Conservation (phyloP, 83 land plant species). For the Thuja plicata region DNA sequence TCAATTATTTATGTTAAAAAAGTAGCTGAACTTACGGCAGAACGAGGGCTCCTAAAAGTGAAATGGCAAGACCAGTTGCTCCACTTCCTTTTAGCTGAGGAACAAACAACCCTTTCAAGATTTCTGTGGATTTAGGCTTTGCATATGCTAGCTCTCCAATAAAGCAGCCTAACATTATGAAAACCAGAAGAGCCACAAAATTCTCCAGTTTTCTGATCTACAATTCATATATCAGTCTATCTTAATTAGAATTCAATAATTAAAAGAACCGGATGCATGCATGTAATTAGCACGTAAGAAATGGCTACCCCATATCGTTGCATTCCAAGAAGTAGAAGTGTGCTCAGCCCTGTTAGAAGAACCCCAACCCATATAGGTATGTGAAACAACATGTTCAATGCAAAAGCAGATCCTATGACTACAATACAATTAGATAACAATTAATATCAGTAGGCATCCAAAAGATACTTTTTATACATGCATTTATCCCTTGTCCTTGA, state of each 20-base stretch:
- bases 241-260: neutral
- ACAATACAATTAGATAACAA: neutral
- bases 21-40: constrained; percentile 24
- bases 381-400: constrained; percentile 61
- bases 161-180: constrained; percentile 27
- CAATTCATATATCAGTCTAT: neutral
- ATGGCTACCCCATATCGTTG: constrained; percentile 67
- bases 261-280: neutral
- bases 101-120: constrained; percentile 23
- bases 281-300: neutral
- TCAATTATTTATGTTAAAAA: neutral
- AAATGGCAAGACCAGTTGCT: constrained; percentile 31
- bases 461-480: neutral
- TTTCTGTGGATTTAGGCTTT: constrained; percentile 16
- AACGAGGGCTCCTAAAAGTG: constrained; percentile 29
- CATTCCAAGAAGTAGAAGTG: constrained; percentile 64
- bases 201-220: constrained; percentile 29
- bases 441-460: neutral
- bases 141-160: constrained; percentile 24
- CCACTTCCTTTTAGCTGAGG: constrained; percentile 23
- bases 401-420: constrained; percentile 87
- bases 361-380: constrained; percentile 79
- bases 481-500: neutral
- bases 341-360: constrained; percentile 66
- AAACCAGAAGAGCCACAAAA: constrained; percentile 21